Base-by-base conservation (phyloP, 257 asterid species). In the Nicotiana sylvestris region DNA sequence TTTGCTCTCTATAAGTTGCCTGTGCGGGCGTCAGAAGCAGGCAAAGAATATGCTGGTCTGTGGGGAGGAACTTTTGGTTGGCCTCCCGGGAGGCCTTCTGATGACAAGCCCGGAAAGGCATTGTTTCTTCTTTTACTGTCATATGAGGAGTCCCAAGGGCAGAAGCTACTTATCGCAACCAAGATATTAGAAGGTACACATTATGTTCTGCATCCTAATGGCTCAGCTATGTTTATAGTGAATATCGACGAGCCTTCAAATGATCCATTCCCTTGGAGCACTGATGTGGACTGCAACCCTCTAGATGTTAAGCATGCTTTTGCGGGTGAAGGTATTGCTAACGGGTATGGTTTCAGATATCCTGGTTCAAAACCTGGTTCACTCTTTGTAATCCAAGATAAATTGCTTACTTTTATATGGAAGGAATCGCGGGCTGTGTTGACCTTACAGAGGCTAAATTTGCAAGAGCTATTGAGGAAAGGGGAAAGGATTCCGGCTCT, bases 11-110 rank as follows among this genome's bases (percentile, higher is more conserved):
- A 93, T 83, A 94, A 94, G 91, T 83, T 94, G 90, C 96, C 94
- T 33, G 55, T 92, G 62, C 84, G 86, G 83, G 81, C 89, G 35
- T 93, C 97, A 62, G 80, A 78, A 78, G 85, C 81, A 8, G 89
- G 88, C 46, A 91, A 87, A 29, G 95, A 94, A 66, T 92, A 85
- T 85, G 89, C 95, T 55, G 98, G 98, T 85, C 66, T 94, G 62
- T 94, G 97, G 97, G 98, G 97, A 68, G 98, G 97, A 46, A 92
- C 94, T 46, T 94, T 93, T 74, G 97, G 98, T 82, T 93, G 97
- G 98, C 98, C 98, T 57, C 97, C 95, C 0, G 97, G 97, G 77
- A 87, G 66, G 81, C 92, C 89, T 33, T 70, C 90, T 37, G 94
- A 93, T 70, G 97, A 93, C 85, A 94, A 92, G 87, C 95, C 92